A percentile compares a stretch with the other conserved stretches of the same genome.
Evolutionary conservation across 768 basidiomycete species (phyloP).

Genomic region (Mycena sanguinolenta): DNA sequence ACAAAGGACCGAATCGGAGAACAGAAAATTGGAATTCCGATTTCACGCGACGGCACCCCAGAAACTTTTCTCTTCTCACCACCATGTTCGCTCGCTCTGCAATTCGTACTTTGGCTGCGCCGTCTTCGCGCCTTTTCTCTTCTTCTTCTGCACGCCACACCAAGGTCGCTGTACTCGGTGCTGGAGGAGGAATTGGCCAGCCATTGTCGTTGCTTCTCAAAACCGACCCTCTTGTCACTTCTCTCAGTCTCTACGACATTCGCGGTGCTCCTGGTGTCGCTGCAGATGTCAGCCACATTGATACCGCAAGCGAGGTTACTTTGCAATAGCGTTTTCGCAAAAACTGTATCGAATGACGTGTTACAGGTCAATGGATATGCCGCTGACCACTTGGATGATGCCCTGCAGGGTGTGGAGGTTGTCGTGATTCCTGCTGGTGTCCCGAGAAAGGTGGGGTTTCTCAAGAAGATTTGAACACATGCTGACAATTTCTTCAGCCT

Average conservation of each 20-base stretch:
- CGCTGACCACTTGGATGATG: slow-evolving; percentile 89
- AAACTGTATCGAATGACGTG: slow-evolving; percentile 21
- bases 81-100: slow-evolving; percentile 79
- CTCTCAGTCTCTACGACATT: slow-evolving; percentile 93
- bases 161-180: slow-evolving; percentile 97
- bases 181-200: slow-evolving; percentile 99
- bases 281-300: slow-evolving; percentile 96
- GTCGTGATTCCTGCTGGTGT: slow-evolving; percentile 99
- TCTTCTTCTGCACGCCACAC: slow-evolving; percentile 78
- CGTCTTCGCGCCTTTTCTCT: slow-evolving; percentile 79
- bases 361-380: slow-evolving; percentile 78
- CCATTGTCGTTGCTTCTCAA: slow-evolving; percentile 95
- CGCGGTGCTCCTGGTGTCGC: slow-evolving; percentile 97
- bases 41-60: not conserved
- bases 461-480: slow-evolving; percentile 3
- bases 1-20: not conserved
- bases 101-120: slow-evolving; percentile 65
- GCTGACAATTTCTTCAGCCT: slow-evolving; percentile 63
- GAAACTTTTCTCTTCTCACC: slow-evolving; percentile 36
- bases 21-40: not conserved
- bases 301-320: slow-evolving; percentile 82
- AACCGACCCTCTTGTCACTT: slow-evolving; percentile 89
- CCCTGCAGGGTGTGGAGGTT: slow-evolving; percentile 90
- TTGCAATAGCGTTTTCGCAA: slow-evolving; percentile 33
- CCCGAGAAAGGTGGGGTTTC: slow-evolving; percentile 88